These are phyloP conservation scores for Crithidia expoeki DNA, from an alignment of 208 protist genomes.

Conservation along the genomic window DNA sequence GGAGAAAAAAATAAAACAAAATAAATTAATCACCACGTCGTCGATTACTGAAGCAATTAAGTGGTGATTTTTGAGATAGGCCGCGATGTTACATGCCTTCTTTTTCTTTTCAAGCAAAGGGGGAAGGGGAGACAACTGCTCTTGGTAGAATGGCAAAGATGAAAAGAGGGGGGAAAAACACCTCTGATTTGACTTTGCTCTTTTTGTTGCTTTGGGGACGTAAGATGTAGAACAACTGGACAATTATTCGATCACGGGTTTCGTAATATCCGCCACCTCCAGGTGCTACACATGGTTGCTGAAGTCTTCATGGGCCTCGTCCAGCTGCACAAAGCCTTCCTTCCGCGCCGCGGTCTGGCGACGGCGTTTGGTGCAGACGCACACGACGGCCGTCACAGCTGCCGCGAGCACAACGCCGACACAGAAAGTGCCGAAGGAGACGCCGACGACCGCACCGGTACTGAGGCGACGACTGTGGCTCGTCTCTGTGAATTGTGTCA, in stretches of 20 bases:
- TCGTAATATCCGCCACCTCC: background rate
- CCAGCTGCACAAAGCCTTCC: background rate
- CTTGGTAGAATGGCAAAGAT: too few species aligned
- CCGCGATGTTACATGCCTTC: too few species aligned
- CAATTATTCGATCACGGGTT: too few species aligned
- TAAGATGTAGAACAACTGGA: too few species aligned
- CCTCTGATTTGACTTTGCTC: too few species aligned
- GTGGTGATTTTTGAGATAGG: too few species aligned
- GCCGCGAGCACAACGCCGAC: slow-evolving; percentile 28
- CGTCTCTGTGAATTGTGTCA: background rate
- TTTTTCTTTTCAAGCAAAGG: too few species aligned
- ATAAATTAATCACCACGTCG: slow-evolving; percentile 6
- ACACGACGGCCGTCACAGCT: slow-evolving; percentile 15
- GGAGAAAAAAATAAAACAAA: slow-evolving; percentile 4
- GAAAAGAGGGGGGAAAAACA: too few species aligned
- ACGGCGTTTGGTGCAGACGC: slow-evolving; percentile 20
- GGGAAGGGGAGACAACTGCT: too few species aligned
- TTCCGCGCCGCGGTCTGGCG: background rate
- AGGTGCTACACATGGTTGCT: background rate
- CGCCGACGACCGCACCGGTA: slow-evolving; percentile 27
- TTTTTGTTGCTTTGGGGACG: too few species aligned
- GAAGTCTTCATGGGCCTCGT: background rate
- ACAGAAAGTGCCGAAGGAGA: slow-evolving; percentile 36
- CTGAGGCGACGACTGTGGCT: slow-evolving; percentile 19
- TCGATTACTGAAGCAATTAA: too few species aligned